Conservation (phyloP, 495 filamentous ascomycete species). For the Neurospora sp. region DNA sequence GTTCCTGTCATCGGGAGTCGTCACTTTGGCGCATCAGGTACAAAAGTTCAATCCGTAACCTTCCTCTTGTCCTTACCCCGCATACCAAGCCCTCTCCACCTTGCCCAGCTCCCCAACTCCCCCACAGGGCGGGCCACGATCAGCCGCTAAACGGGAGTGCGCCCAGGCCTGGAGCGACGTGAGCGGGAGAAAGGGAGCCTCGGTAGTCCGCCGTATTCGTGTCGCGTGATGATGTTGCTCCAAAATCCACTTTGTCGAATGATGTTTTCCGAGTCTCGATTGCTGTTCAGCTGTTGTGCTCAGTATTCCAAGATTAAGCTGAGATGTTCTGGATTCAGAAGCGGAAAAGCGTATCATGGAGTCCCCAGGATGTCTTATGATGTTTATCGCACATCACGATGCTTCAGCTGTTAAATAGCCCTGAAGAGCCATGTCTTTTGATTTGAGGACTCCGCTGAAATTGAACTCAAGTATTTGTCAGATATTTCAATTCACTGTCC, state of each 20-base stretch:
- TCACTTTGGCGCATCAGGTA: background rate
- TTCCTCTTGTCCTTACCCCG: background rate
- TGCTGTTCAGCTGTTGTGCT: background rate
- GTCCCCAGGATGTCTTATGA: background rate
- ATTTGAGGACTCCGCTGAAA: background rate
- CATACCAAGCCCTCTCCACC: background rate
- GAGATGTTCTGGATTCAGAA: background rate
- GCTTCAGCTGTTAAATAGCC: background rate
- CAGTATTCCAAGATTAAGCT: background rate
- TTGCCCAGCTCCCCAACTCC: background rate
- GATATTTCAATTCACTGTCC: background rate
- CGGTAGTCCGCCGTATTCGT: background rate
- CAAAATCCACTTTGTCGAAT: background rate
- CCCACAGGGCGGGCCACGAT: background rate
- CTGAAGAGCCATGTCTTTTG: background rate
- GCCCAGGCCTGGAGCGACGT: background rate
- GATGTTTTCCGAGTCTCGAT: background rate
- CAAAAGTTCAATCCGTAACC: background rate
- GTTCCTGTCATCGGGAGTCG: background rate
- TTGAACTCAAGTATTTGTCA: background rate
- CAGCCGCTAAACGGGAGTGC: background rate
- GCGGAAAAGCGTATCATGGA: background rate
- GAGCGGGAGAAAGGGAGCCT: background rate
- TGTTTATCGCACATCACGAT: background rate
- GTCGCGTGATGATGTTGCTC: background rate